phyloP scores from a whole-genome alignment of 768 basidiomycete genomes.

The Dacryopinax spathularia region DNA sequence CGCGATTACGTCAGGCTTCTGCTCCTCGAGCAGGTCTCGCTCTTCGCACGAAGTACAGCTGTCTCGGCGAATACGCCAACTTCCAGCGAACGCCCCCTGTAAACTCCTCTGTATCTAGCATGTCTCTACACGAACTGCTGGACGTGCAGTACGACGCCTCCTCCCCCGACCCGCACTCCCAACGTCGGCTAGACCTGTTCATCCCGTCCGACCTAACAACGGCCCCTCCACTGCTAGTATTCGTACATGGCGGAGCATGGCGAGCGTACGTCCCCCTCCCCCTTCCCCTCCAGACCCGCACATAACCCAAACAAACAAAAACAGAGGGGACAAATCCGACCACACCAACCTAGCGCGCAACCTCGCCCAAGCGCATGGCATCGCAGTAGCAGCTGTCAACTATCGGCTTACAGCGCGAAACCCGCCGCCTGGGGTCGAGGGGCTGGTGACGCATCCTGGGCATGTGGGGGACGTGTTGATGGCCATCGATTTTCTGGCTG shows the following conservation, averaged over 20 bases:
- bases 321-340: slow-evolving; percentile 59
- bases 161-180: neutral
- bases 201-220: neutral
- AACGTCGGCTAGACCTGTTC: neutral
- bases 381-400: slow-evolving; percentile 57
- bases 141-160: neutral
- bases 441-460: slow-evolving; percentile 45
- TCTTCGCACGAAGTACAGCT: too few species aligned
- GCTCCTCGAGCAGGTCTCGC: too few species aligned
- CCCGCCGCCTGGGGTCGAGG: slow-evolving; percentile 12
- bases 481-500: slow-evolving; percentile 44
- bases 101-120: too few species aligned
- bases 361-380: slow-evolving; percentile 37
- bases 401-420: slow-evolving; percentile 51
- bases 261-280: slow-evolving; percentile 37
- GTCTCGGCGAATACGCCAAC: too few species aligned
- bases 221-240: slow-evolving; percentile 37
- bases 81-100: too few species aligned
- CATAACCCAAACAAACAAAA: neutral
- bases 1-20: too few species aligned
- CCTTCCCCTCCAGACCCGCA: neutral
- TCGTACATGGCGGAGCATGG: slow-evolving; percentile 80
- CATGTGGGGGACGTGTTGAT: slow-evolving; percentile 53
- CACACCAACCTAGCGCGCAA: slow-evolving; percentile 39
- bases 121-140: neutral